Conservation (phyloP, 129 eudicot genomes). For the Escallonia herrerae region DNA sequence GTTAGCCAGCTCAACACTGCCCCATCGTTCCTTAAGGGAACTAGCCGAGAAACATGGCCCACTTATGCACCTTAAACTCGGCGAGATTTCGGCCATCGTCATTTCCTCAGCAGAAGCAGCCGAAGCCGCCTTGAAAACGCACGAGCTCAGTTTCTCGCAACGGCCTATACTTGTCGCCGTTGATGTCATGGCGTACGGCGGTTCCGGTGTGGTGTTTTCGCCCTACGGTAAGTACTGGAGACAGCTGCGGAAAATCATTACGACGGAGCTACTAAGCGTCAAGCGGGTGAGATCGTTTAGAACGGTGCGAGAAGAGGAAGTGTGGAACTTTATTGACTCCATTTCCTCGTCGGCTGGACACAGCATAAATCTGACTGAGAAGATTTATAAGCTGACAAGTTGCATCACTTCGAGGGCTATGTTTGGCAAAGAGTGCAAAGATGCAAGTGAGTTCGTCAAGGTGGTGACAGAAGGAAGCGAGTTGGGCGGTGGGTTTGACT, state of each 20-base stretch:
- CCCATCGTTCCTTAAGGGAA: not conserved
- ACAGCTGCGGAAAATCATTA: conserved; percentile 9
- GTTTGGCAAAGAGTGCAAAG: conserved; percentile 2
- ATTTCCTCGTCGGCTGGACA: not conserved
- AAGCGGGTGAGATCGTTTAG: conserved; percentile 7
- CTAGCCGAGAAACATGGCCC: conserved; percentile 18
- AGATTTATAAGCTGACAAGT: not conserved
- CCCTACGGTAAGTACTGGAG: conserved; percentile 1
- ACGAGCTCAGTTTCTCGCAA: no score
- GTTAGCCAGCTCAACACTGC: not conserved
- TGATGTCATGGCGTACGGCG: not conserved
- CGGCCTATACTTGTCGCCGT: no score
- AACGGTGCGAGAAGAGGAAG: conserved; percentile 2
- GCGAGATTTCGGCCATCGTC: conserved; percentile 14
- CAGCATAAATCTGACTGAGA: not conserved
- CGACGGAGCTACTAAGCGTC: conserved; percentile 11
- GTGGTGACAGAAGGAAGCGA: not conserved
- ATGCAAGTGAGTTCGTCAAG: not conserved
- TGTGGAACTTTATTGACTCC: not conserved
- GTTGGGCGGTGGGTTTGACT: not conserved
- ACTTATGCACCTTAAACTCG: conserved; percentile 16
- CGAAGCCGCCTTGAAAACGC: no score
- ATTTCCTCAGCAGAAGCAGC: conserved; percentile 8
- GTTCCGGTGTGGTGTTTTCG: conserved; percentile 8
- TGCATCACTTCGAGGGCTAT: no score